Evolutionary conservation across 148 eudicot species (phyloP).

Genomic region (Rhododendron henanense): DNA sequence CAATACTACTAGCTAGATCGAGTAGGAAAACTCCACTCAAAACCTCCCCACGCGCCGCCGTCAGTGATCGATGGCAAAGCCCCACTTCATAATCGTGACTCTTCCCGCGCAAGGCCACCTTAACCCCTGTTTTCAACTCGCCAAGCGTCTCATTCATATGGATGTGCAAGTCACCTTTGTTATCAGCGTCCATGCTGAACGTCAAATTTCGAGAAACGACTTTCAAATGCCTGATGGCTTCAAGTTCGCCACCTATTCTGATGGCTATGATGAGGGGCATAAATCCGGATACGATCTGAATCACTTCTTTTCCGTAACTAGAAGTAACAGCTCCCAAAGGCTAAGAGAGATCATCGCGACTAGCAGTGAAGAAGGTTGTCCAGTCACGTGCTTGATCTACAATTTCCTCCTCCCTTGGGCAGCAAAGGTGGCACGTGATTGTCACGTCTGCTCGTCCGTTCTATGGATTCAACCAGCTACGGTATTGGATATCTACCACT

Average conservation of each 20-base stretch:
- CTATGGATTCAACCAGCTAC: slow-evolving; percentile 70
- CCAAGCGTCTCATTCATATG: slow-evolving; percentile 34
- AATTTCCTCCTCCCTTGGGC: slow-evolving; percentile 57
- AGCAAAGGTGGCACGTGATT: slow-evolving; percentile 41
- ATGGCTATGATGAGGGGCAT: slow-evolving; percentile 45
- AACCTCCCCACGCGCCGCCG: background rate
- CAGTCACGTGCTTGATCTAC: slow-evolving; percentile 51
- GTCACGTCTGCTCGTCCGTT: slow-evolving; percentile 39
- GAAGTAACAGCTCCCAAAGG: slow-evolving; percentile 21
- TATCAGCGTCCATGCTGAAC: slow-evolving; percentile 25
- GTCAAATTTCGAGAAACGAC: background rate
- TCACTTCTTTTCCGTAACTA: slow-evolving; percentile 16
- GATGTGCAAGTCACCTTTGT: slow-evolving; percentile 35
- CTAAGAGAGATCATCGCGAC: slow-evolving; percentile 21
- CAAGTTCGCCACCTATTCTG: slow-evolving; percentile 34
- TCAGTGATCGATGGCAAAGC: slow-evolving; percentile 1
- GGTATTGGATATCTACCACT: slow-evolving; percentile 42
- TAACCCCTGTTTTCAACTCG: slow-evolving; percentile 53
- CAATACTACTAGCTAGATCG: background rate
- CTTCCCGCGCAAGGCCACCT: slow-evolving; percentile 50
- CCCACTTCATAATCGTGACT: slow-evolving; percentile 32
- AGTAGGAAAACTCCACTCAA: background rate
- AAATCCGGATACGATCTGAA: slow-evolving; percentile 4
- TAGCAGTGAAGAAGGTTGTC: slow-evolving; percentile 31
- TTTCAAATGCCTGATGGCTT: slow-evolving; percentile 20